These are phyloP conservation scores for Coemansia sp. DNA, from an alignment of 192 early-diverging fungal genomes.

Conservation along the genomic window DNA sequence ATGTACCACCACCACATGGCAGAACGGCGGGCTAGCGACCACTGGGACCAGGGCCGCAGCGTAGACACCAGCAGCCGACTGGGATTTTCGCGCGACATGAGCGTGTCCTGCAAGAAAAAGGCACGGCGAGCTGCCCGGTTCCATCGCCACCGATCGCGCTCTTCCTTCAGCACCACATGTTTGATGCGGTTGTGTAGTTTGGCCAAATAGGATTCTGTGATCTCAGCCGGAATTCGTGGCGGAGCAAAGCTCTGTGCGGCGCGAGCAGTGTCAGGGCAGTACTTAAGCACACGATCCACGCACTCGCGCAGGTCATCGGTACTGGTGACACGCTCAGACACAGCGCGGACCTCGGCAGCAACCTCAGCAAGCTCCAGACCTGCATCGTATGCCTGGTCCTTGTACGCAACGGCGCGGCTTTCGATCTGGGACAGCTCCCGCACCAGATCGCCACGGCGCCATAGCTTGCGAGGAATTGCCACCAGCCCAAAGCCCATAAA, in stretches of 20 bases:
- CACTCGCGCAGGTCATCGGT: slow-evolving; percentile 58
- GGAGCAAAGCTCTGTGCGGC: not conserved
- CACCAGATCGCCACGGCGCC: slow-evolving; percentile 66
- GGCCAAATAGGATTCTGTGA: slow-evolving; percentile 66
- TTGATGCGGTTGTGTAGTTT: slow-evolving; percentile 70
- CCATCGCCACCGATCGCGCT: slow-evolving; percentile 81
- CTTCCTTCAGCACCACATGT: slow-evolving; percentile 63
- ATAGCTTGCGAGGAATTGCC: slow-evolving; percentile 80
- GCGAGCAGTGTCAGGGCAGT: slow-evolving; percentile 37
- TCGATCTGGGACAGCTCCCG: slow-evolving; percentile 66
- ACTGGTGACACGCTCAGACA: slow-evolving; percentile 27
- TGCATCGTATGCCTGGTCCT: slow-evolving; percentile 81
- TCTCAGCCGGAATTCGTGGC: slow-evolving; percentile 47
- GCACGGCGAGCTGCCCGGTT: slow-evolving; percentile 70
- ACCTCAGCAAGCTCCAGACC: slow-evolving; percentile 76
- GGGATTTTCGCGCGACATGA: slow-evolving; percentile 63
- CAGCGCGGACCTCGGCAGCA: slow-evolving; percentile 30
- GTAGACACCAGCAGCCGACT: slow-evolving; percentile 61
- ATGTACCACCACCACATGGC: slow-evolving; percentile 87
- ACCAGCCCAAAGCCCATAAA: slow-evolving; percentile 95
- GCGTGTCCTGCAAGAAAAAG: slow-evolving; percentile 79
- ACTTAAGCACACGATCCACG: slow-evolving; percentile 64
- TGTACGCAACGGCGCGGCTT: slow-evolving; percentile 62
- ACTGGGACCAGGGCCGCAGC: slow-evolving; percentile 53
- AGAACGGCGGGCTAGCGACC: slow-evolving; percentile 34